Conservation (phyloP, 208 protist species). For the Leishmania major region DNA sequence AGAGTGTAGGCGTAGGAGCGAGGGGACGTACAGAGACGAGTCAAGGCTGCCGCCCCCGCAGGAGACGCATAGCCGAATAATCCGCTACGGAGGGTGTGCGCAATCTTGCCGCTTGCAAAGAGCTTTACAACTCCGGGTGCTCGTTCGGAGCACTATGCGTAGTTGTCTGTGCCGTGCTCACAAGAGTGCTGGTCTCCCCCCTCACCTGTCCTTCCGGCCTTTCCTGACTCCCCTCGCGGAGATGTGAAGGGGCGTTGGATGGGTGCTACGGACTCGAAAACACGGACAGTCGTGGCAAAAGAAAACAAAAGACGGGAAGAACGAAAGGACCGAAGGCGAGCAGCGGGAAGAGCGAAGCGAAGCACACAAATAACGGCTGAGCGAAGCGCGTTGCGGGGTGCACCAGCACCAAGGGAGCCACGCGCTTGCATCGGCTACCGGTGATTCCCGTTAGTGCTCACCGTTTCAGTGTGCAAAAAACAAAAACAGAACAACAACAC, state of each 20-base stretch:
- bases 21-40: not conserved
- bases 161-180: too few species aligned
- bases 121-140: not conserved
- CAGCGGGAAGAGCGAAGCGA: not conserved
- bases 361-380: not conserved
- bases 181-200: too few species aligned
- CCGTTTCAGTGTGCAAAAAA: too few species aligned
- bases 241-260: too few species aligned
- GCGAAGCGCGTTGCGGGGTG: not conserved
- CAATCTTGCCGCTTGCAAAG: not conserved
- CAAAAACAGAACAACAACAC: not conserved
- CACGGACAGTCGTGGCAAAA: not conserved
- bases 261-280: not conserved
- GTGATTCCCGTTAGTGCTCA: too few species aligned
- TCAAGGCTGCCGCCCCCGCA: not conserved
- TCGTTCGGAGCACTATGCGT: not conserved
- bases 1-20: not conserved
- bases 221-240: too few species aligned
- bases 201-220: too few species aligned
- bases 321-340: not conserved
- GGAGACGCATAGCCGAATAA: not conserved
- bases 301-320: too few species aligned
- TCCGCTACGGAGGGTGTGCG: not conserved
- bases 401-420: not conserved
- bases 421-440: not conserved